These are phyloP conservation scores for Xerocomus spinulosus DNA, from an alignment of 768 basidiomycete species.

Conservation along the genomic window DNA sequence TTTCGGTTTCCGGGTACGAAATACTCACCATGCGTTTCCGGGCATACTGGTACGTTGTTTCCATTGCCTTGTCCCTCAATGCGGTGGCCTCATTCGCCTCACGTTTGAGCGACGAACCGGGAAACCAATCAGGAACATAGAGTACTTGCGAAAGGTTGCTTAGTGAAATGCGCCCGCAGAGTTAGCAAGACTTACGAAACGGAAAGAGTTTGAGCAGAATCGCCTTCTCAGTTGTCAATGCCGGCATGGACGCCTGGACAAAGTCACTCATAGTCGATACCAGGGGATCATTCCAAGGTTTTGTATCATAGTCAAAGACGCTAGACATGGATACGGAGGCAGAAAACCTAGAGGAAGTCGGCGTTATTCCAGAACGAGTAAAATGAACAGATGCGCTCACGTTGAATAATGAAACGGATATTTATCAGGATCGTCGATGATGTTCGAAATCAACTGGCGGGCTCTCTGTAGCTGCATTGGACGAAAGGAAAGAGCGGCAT, in stretches of 20 bases:
- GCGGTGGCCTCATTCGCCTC: slow-evolving; percentile 17
- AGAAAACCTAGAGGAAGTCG: slow-evolving; percentile 21
- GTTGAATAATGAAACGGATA: slow-evolving; percentile 7
- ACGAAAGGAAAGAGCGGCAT: slow-evolving; percentile 3
- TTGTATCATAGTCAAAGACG: slow-evolving; percentile 15
- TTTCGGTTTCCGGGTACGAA: background rate
- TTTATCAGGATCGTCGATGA: slow-evolving; percentile 5
- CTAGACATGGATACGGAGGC: slow-evolving; percentile 24
- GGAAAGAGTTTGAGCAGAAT: slow-evolving; percentile 7
- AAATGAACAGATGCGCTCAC: background rate
- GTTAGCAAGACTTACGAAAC: slow-evolving; percentile 13
- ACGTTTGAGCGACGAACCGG: slow-evolving; percentile 35
- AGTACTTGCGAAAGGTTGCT: too few species aligned
- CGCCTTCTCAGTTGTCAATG: slow-evolving; percentile 5
- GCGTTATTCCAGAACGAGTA: background rate
- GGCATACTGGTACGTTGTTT: slow-evolving; percentile 23
- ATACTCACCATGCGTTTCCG: slow-evolving; percentile 26
- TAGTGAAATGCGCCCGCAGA: too few species aligned
- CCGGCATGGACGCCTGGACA: background rate
- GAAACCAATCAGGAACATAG: slow-evolving; percentile 33
- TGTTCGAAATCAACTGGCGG: slow-evolving; percentile 6
- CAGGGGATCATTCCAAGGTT: slow-evolving; percentile 6
- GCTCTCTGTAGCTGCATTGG: slow-evolving; percentile 15
- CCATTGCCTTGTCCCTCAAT: slow-evolving; percentile 1
- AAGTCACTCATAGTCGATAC: slow-evolving; percentile 1